Evolutionary conservation across 2,329 filamentous ascomycete species (phyloP), one percentile per base, ranked within the genome.

Genomic region (Macrophomina tecta): DNA sequence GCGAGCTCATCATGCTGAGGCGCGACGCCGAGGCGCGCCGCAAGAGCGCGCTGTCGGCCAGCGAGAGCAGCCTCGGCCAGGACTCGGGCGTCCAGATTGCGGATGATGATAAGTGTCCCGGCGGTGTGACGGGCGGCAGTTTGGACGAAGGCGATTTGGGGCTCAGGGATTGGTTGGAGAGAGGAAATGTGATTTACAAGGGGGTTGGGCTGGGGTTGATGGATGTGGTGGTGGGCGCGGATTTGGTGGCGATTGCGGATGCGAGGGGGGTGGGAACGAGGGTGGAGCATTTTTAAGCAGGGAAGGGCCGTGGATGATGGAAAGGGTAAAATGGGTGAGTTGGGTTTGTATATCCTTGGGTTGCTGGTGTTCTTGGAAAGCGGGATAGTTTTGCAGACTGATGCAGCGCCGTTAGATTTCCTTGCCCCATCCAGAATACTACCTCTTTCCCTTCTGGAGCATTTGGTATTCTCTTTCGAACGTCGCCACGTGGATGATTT

Each of bases 1-100:
- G 94, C 3, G 94, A 97, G 75, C 81, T 97, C 56, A 79, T 90
- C 68, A 89, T 89, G 86, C 78, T 89, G 72, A 86, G 85, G 74
- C 78, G 84, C 55, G 85, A 86, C 64, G 82, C 83, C 2, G 80
- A 83, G 71, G 68, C 73, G 67, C 68, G 76, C 49, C 67, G 23
- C 23, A 23, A 23, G 23, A 74, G 36, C 65, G 62, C 55, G 76
- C 77, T 53, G 70, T 46, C 16, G 58, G 40, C 53, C 40, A 18
- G 14, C 11, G 48, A 62, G 36, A 60, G 11, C 58, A 72, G 56
- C 42, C 70, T 68, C 48, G 78, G 70, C 70, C 69, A 68, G 42
- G 23, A 48, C 18, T 66, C 67, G 12, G 71, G 71, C 46, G 75
- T 76, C 38, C 73, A 75, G 36, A 60, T 78, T 14, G 60, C 55